Evolutionary conservation across 345 rosid species (phyloP).

Genomic region (Citrus hindsii): DNA sequence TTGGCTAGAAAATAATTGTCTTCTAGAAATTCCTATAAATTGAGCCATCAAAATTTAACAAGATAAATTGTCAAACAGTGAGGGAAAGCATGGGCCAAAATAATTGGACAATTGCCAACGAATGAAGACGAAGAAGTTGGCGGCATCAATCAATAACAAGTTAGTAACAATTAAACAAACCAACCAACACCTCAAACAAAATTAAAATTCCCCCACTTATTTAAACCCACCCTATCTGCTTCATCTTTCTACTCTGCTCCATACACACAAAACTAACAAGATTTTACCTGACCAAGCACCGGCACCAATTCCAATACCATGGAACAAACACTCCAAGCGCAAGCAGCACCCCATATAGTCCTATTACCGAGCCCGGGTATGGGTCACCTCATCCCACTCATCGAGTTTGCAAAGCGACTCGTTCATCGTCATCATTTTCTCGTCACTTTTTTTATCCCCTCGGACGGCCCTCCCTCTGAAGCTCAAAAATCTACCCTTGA

Average conservation of each 20-base stretch:
- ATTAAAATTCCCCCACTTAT: not conserved
- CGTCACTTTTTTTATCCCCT: slow-evolving; percentile 47
- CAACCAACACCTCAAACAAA: not conserved
- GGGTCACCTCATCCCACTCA: slow-evolving; percentile 81
- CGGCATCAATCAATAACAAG: not conserved
- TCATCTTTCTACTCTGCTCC: not conserved
- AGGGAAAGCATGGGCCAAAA: not conserved
- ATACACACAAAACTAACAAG: not conserved
- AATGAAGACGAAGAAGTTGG: not conserved
- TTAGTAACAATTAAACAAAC: not conserved
- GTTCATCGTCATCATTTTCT: slow-evolving; percentile 40
- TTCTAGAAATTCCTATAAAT: not conserved
- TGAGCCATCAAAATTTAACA: not conserved
- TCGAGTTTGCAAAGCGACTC: slow-evolving; percentile 58
- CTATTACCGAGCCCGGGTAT: slow-evolving; percentile 70
- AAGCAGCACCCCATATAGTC: slow-evolving; percentile 40
- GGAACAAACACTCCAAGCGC: slow-evolving; percentile 21
- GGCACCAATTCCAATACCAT: slow-evolving; percentile 3
- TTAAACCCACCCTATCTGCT: not conserved
- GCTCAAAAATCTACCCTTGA: slow-evolving; percentile 29
- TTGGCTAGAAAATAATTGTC: too few species aligned
- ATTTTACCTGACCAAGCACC: too few species aligned
- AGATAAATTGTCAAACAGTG: not conserved
- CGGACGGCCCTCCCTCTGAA: slow-evolving; percentile 23
- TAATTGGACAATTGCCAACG: not conserved